Conservation (phyloP, 2,329 filamentous ascomycete genomes). For the Sporothrix dimorphospora region DNA sequence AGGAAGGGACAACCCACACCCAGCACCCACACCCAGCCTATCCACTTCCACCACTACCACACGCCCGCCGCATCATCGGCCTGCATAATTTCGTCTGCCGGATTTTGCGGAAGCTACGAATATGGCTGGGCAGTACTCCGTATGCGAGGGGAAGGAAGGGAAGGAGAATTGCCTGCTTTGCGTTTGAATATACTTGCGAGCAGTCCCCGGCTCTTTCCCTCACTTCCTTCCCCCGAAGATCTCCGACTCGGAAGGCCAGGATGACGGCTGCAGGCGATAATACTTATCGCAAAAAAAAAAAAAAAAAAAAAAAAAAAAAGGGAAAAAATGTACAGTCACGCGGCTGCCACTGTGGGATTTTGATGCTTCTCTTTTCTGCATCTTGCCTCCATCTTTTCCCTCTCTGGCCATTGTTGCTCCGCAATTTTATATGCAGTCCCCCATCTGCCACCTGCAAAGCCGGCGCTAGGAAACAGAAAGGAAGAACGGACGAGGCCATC, state of each 20-base stretch:
- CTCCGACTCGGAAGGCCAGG: constrained; percentile 2
- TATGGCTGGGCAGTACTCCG: constrained; percentile 3
- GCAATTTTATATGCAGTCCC: not conserved
- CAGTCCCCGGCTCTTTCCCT: not conserved
- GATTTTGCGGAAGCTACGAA: constrained; percentile 21
- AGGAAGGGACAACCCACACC: constrained; percentile 6
- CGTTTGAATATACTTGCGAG: not conserved
- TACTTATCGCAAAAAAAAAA: not conserved
- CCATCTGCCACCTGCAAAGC: constrained; percentile 3
- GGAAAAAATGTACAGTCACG: constrained; percentile 3
- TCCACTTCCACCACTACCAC: constrained; percentile 15
- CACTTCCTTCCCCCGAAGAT: not conserved
- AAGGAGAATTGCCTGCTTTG: too few species aligned
- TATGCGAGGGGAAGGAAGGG: not conserved
- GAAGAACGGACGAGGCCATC: not conserved
- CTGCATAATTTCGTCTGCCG: constrained; percentile 21
- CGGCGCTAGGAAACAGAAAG: constrained; percentile 15
- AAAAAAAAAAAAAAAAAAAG: not conserved
- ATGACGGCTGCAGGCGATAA: not conserved
- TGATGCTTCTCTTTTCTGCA: not conserved
- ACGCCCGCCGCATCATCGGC: constrained; percentile 15
- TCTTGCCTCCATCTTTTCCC: not conserved
- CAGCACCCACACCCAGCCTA: not conserved
- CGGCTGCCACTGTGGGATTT: not conserved
- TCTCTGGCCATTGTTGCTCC: not conserved